These are phyloP conservation scores for Fusarium anthophilum DNA, from an alignment of 2,329 filamentous ascomycete genomes.

Conservation along the genomic window DNA sequence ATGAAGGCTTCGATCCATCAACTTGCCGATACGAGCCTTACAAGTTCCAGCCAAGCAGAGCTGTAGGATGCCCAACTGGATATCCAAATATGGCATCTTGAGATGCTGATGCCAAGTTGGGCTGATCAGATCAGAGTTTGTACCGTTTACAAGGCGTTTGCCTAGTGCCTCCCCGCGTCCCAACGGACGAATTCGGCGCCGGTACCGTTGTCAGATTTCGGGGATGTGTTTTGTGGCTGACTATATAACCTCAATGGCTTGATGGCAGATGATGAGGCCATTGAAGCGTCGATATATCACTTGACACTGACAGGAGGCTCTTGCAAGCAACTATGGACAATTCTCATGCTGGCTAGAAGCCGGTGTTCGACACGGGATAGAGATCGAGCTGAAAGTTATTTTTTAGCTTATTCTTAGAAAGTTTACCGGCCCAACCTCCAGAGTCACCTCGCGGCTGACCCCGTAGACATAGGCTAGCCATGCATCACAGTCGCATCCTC, in stretches of 20 bases:
- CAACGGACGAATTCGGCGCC: conserved; percentile 2
- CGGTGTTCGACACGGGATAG: not conserved
- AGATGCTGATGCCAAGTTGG: conserved; percentile 4
- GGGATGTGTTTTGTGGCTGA: not conserved
- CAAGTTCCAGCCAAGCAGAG: conserved; percentile 10
- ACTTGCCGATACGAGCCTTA: conserved; percentile 35
- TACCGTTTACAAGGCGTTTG: conserved; percentile 3
- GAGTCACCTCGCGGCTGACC: conserved; percentile 6
- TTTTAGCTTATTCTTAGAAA: conserved; percentile 1
- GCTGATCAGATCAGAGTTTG: conserved; percentile 28
- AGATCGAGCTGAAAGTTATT: not conserved
- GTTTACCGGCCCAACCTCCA: not conserved
- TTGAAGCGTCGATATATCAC: not conserved
- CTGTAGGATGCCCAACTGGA: not conserved
- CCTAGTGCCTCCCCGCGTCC: conserved; percentile 9
- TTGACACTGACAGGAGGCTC: conserved; percentile 1
- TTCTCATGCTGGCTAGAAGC: not conserved
- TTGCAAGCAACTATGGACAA: not conserved
- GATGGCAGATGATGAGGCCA: not conserved
- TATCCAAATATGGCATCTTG: conserved; percentile 24
- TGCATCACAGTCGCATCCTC: conserved; percentile 6
- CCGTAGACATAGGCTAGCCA: not conserved
- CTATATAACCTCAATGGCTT: not conserved
- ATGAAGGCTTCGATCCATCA: conserved; percentile 22
- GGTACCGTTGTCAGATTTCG: not conserved